Percentiles rank a stretch among this genome's conserved stretches.
phyloP scores from a whole-genome alignment of 1,284 basidiomycete genomes.

The Stygiomarasmius scandens region DNA sequence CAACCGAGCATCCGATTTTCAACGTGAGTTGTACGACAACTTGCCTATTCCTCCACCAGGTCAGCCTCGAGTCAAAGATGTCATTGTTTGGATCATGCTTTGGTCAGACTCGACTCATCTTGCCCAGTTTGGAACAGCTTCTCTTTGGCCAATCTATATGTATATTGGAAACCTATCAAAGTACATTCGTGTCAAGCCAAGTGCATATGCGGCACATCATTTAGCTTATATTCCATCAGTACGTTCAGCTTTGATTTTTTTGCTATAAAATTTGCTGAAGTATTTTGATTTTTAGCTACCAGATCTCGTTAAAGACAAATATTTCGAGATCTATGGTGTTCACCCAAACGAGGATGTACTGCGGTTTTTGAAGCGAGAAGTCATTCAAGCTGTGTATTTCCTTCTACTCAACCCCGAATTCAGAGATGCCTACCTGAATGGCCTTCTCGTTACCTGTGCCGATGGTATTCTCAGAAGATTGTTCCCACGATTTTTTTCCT shows the following conservation, averaged over 20 bases:
- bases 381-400: conserved; percentile 35
- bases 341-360: conserved; percentile 22
- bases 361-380: conserved; percentile 30
- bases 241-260: conserved; percentile 28
- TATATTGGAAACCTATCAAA: conserved; percentile 32
- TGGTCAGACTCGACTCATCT: conserved; percentile 30
- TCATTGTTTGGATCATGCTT: conserved; percentile 10
- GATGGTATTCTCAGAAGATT: conserved; percentile 29
- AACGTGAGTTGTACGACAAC: not conserved
- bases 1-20: not conserved
- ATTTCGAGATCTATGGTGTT: conserved; percentile 15
- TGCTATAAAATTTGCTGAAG: not conserved
- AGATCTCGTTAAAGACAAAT: conserved; percentile 25
- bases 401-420: conserved; percentile 30
- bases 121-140: conserved; percentile 31
- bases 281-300: conserved; percentile 21
- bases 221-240: conserved; percentile 15
- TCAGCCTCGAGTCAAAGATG: conserved; percentile 1
- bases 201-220: conserved; percentile 24
- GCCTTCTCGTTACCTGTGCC: conserved; percentile 29
- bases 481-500: conserved; percentile 32
- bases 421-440: conserved; percentile 31
- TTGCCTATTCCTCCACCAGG: not conserved
- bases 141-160: conserved; percentile 34
- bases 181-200: conserved; percentile 22